Conservation (phyloP, 2,329 filamentous ascomycete species). For the Fusarium haematococcum region DNA sequence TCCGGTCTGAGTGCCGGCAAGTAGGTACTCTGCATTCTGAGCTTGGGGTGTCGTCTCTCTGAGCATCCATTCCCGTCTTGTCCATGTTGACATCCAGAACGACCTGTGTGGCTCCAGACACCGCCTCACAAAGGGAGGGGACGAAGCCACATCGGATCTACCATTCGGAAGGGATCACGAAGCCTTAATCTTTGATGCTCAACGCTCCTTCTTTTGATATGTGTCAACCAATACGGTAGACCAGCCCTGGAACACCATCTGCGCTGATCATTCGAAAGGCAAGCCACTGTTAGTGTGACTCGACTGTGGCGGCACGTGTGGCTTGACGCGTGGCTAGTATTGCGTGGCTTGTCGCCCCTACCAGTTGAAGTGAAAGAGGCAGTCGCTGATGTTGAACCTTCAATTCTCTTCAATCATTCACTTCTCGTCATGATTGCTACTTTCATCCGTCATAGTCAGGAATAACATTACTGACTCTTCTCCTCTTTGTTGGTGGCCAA, state of each 20-base stretch:
- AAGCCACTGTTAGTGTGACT: background rate
- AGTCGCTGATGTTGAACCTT: constrained; percentile 1
- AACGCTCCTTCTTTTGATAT: constrained; percentile 8
- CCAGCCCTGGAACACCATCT: constrained; percentile 1
- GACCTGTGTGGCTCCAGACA: constrained; percentile 10
- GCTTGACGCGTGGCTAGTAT: constrained; percentile 33
- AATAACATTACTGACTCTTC: background rate
- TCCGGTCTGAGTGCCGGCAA: constrained; percentile 32
- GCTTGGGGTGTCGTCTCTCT: constrained; percentile 3
- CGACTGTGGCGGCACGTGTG: constrained; percentile 24
- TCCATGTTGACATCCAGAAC: constrained; percentile 5
- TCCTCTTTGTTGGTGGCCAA: constrained; percentile 7
- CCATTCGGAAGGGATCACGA: background rate
- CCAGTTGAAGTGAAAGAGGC: background rate
- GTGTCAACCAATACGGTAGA: constrained; percentile 6
- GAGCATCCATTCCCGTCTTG: constrained; percentile 3
- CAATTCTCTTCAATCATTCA: background rate
- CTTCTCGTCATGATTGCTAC: background rate
- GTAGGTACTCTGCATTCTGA: constrained; percentile 32
- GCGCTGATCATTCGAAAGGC: constrained; percentile 29
- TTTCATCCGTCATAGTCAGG: background rate
- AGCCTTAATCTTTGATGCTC: constrained; percentile 3
- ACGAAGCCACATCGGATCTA: constrained; percentile 35
- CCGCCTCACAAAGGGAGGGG: constrained; percentile 34
- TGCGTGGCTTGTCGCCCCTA: constrained; percentile 30